phyloP scores from a whole-genome alignment of 2,329 filamentous ascomycete genomes.

The Calonectria pseudoreteaudii region DNA sequence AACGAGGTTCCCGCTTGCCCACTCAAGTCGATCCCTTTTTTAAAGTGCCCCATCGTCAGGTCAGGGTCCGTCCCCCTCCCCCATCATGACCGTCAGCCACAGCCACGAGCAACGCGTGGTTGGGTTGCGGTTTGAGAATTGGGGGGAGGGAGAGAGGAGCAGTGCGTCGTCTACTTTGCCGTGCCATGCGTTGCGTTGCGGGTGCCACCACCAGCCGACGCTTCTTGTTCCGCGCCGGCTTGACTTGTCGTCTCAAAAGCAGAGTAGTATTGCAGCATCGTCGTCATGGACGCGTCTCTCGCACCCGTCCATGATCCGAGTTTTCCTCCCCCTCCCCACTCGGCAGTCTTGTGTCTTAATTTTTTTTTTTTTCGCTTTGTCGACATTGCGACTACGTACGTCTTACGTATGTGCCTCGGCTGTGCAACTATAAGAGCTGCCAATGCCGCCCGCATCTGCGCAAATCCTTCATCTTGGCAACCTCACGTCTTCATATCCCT shows the following conservation, averaged over 20 bases:
- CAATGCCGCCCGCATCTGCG: not conserved
- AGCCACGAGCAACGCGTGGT: slow-evolving; percentile 33
- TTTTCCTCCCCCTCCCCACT: not conserved
- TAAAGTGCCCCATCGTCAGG: slow-evolving; percentile 3
- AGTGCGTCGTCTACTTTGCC: not conserved
- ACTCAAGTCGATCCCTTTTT: slow-evolving; percentile 3
- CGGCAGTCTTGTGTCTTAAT: not conserved
- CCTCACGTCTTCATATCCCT: not conserved
- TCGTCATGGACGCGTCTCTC: slow-evolving; percentile 24
- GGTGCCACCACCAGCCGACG: not conserved
- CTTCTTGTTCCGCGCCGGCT: not conserved
- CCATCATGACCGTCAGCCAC: slow-evolving; percentile 31
- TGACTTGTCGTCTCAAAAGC: not conserved
- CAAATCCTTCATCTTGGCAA: slow-evolving; percentile 1
- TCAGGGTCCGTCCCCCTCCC: not conserved
- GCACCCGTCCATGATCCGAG: slow-evolving; percentile 8
- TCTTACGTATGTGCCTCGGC: slow-evolving; percentile 5
- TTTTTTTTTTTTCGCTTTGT: not conserved
- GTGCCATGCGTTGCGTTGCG: not conserved
- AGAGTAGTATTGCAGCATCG: slow-evolving; percentile 16
- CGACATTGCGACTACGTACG: not conserved
- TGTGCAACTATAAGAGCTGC: slow-evolving; percentile 3
- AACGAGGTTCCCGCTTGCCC: not conserved
- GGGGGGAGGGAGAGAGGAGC: not conserved
- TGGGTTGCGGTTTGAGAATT: not conserved